These are phyloP conservation scores for Elongisporangium undulatum DNA, from an alignment of 352 stramenopile genomes.

Conservation along the genomic window DNA sequence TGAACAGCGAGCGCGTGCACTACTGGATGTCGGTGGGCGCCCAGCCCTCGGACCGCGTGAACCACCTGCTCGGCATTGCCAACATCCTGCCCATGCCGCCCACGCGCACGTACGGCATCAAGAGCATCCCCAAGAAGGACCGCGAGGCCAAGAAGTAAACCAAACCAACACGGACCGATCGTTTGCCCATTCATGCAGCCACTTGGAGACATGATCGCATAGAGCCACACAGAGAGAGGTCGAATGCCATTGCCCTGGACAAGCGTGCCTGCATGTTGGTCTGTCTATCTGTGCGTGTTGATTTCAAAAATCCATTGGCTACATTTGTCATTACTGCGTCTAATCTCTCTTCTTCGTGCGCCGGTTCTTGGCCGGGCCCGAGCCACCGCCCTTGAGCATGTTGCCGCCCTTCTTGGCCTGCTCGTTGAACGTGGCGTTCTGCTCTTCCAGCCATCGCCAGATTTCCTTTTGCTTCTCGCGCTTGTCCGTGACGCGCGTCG, in stretches of 20 bases:
- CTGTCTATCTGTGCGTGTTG: background rate
- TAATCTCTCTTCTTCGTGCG: constrained; percentile 3
- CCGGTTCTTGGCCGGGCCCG: constrained; percentile 10
- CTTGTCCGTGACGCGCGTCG: constrained; percentile 65
- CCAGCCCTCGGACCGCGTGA: constrained; percentile 82
- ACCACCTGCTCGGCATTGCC: constrained; percentile 70
- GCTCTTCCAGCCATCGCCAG: constrained; percentile 93
- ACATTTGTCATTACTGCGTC: background rate
- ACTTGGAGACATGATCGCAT: background rate
- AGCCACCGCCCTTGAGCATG: constrained; percentile 93
- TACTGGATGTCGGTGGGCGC: constrained; percentile 88
- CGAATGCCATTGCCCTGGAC: background rate
- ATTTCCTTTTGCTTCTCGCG: constrained; percentile 94
- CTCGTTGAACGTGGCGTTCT: constrained; percentile 97
- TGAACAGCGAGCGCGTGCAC: constrained; percentile 82
- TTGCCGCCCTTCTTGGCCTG: constrained; percentile 94
- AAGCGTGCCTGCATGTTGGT: background rate
- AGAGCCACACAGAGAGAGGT: background rate
- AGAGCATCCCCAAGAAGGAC: constrained; percentile 82
- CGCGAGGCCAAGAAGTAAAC: constrained; percentile 47
- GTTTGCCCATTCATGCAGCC: background rate
- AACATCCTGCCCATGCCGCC: constrained; percentile 84
- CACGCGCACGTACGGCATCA: constrained; percentile 82
- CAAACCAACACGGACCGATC: background rate
- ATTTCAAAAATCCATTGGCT: constrained; percentile 1